Percentiles rank a stretch among this genome's conserved stretches.
These are phyloP conservation scores for Syncephalis fuscata DNA, from an alignment of 371 early-diverging fungal genomes.

Conservation along the genomic window DNA sequence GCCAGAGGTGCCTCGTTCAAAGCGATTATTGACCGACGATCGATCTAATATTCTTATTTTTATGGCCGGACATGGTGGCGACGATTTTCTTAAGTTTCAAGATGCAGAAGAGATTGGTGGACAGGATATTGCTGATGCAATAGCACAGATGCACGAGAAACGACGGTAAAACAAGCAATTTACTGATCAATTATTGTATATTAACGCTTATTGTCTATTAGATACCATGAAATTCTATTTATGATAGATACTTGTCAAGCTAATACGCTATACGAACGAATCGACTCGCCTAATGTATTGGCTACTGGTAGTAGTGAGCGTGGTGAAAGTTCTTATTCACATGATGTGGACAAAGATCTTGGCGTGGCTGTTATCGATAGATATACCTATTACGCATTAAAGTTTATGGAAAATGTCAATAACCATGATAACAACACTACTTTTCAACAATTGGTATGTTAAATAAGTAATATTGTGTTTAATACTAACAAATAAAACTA, in stretches of 20 bases:
- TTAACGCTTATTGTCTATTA: slow-evolving; percentile 5
- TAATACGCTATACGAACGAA: slow-evolving; percentile 79
- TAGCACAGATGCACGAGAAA: slow-evolving; percentile 92
- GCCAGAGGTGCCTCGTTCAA: slow-evolving; percentile 69
- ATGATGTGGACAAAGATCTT: slow-evolving; percentile 77
- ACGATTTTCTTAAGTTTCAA: slow-evolving; percentile 94
- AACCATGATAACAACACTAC: not conserved
- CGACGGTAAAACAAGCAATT: slow-evolving; percentile 38
- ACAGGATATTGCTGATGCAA: slow-evolving; percentile 86
- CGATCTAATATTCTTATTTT: slow-evolving; percentile 86
- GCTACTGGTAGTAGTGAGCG: slow-evolving; percentile 74
- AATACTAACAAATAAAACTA: slow-evolving; percentile 6
- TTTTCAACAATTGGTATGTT: not conserved
- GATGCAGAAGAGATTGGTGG: slow-evolving; percentile 91
- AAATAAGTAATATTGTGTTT: not conserved
- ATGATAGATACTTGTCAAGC: slow-evolving; percentile 97
- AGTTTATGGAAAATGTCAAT: slow-evolving; percentile 63
- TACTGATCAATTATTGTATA: too few relatives aligned
- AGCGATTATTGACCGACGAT: slow-evolving; percentile 85
- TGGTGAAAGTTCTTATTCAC: slow-evolving; percentile 89
- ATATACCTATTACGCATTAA: slow-evolving; percentile 84
- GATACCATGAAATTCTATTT: slow-evolving; percentile 90
- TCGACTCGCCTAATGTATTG: slow-evolving; percentile 82
- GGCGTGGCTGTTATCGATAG: slow-evolving; percentile 95
- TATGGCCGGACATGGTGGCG: slow-evolving; percentile 97